A percentile compares a stretch with the other conserved stretches of the same genome.
Evolutionary conservation across 2,329 filamentous ascomycete species (phyloP).

Genomic region (Alternaria longipes): DNA sequence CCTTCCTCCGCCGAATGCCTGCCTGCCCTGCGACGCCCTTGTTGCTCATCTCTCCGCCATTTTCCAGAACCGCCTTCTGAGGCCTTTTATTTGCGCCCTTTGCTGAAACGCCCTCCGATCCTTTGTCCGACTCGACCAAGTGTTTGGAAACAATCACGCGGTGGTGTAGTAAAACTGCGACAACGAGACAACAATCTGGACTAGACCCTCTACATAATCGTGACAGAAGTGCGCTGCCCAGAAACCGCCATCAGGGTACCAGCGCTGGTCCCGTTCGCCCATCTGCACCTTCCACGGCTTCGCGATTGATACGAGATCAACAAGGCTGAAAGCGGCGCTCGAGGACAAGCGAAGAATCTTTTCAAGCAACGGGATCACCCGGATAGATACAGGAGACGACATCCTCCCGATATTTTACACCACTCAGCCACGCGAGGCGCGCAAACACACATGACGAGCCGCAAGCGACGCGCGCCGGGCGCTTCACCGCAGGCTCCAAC

Average conservation of each 20-base stretch:
- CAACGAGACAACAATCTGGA: slow-evolving; percentile 26
- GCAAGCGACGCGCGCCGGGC: slow-evolving; percentile 80
- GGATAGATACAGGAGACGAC: slow-evolving; percentile 15
- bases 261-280: neutral
- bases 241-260: neutral
- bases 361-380: neutral
- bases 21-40: slow-evolving; percentile 15
- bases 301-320: slow-evolving; percentile 5
- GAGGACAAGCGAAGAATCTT: slow-evolving; percentile 13
- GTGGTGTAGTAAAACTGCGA: slow-evolving; percentile 24
- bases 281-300: slow-evolving; percentile 5
- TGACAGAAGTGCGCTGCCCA: slow-evolving; percentile 6
- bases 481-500: slow-evolving; percentile 70
- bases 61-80: slow-evolving; percentile 11
- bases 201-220: slow-evolving; percentile 22
- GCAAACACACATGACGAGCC: slow-evolving; percentile 44
- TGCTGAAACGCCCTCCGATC: neutral
- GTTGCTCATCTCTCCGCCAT: slow-evolving; percentile 2
- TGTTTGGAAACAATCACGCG: slow-evolving; percentile 27
- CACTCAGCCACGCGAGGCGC: neutral
- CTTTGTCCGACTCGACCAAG: slow-evolving; percentile 24
- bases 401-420: neutral
- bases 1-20: slow-evolving; percentile 11
- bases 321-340: slow-evolving; percentile 13
- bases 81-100: slow-evolving; percentile 13